Evolutionary conservation across 2,329 filamentous ascomycete genomes (phyloP), one percentile per base, ranked within the genome.

Genomic region (Colletotrichum lini): DNA sequence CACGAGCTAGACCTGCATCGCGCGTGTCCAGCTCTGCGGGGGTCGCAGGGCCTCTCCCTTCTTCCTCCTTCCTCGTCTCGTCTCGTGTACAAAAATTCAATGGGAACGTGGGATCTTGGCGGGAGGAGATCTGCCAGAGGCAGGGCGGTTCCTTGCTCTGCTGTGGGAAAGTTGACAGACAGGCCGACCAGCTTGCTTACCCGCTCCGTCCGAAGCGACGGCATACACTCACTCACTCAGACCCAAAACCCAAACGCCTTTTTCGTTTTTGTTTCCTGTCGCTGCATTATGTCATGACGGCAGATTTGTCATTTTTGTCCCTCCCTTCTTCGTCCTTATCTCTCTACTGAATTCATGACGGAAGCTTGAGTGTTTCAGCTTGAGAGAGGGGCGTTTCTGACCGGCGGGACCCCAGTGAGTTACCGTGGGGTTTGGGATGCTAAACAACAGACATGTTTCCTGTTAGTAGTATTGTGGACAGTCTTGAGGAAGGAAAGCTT

Each of bases 311-410:
- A 15, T 13, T 9, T 9, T 50, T 16, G 13, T 44, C 16, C 42
- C 16, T 44, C 42, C 16, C 13, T 44, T 15, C 16, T 18, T 18
- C 42, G 13, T 18, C 21, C 56, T 30, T 12, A 45, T 45, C 21
- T 59, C 40, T 59, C 42, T 67, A 23, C 35, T 6, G 30, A 67
- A 53, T 30, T 57, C 67, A 42, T 56, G 35, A 18, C 30, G 40
- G 47, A 42, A 23, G 40, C 54, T 47, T 18, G 44, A 60, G 54
- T 56, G 64, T 70, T 62, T 70, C 67, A 64, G 44, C 68, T 58
- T 60, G 15, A 62, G 47, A 52, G 40, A 42, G 45, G 53, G 57
- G 57, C 44, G 57, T 70, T 67, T 67, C 64, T 62, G 38, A 62
- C 38, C 63, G n/a, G 67, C 57, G 64, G 35, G 68, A 58, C 47